Percentiles rank a stretch among this genome's conserved stretches.
phyloP scores from a whole-genome alignment of 495 filamentous ascomycete genomes.

The Zalerion maritima region DNA sequence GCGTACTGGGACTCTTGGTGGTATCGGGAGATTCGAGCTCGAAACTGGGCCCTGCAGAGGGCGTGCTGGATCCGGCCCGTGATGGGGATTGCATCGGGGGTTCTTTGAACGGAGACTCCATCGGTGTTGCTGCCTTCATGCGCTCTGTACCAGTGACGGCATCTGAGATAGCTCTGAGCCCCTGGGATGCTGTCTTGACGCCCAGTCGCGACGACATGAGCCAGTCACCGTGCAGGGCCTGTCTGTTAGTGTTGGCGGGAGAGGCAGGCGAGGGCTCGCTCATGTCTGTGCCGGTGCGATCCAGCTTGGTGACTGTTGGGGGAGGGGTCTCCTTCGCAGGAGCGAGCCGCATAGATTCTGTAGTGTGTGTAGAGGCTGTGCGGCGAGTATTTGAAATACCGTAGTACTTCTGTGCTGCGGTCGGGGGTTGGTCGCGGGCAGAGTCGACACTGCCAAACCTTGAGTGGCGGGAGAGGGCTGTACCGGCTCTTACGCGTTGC shows the following conservation, averaged over 20 bases:
- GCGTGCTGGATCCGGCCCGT: conserved; percentile 72
- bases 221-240: conserved; percentile 37
- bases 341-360: conserved; percentile 29
- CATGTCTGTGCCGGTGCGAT: conserved; percentile 35
- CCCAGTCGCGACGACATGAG: conserved; percentile 34
- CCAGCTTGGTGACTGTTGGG: conserved; percentile 54
- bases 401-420: conserved; percentile 49
- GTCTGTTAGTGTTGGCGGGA: conserved; percentile 26
- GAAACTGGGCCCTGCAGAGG: conserved; percentile 65
- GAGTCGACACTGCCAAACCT: conserved; percentile 61
- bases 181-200: conserved; percentile 31
- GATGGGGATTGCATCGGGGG: conserved; percentile 52
- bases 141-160: conserved; percentile 51
- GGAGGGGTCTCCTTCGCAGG: conserved; percentile 32
- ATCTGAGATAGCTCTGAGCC: conserved; percentile 71
- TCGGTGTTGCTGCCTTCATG: conserved; percentile 35
- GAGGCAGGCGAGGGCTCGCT: conserved; percentile 37
- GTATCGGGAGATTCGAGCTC: conserved; percentile 61
- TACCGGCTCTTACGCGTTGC: conserved; percentile 42
- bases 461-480: conserved; percentile 54
- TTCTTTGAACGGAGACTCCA: conserved; percentile 47
- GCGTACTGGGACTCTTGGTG: conserved; percentile 37
- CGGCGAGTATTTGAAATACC: conserved; percentile 30
- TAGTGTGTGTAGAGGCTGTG: conserved; percentile 34
- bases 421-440: conserved; percentile 23